Evolutionary conservation across 179 eudicot species (phyloP).

Genomic region (Silene noctiflora): DNA sequence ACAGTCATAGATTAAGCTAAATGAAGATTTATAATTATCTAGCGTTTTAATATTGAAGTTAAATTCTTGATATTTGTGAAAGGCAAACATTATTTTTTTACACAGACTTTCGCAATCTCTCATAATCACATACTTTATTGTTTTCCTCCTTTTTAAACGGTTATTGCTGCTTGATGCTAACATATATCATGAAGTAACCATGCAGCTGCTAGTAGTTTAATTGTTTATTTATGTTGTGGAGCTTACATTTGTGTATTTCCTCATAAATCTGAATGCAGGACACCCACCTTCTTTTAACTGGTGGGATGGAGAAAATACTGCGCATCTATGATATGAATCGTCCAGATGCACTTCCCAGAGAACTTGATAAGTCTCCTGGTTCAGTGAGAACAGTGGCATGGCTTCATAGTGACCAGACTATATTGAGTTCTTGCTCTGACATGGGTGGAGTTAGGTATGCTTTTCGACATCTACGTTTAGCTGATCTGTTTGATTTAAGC

Average conservation of each 20-base stretch:
- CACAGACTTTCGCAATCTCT: too few relatives aligned
- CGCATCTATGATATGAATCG: conserved; percentile 84
- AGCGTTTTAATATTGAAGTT: too few relatives aligned
- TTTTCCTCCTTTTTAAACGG: background rate
- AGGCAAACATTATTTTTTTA: too few relatives aligned
- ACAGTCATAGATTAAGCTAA: too few relatives aligned
- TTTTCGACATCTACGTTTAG: background rate
- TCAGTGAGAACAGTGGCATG: conserved; percentile 83
- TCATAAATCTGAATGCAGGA: conserved; percentile 43
- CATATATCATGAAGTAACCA: background rate
- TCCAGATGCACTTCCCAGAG: conserved; percentile 90
- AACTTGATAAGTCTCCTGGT: conserved; percentile 82
- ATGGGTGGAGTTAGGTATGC: conserved; percentile 85
- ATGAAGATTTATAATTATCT: too few relatives aligned
- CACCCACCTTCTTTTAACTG: conserved; percentile 64
- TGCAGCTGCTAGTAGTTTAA: background rate
- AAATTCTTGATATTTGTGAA: too few relatives aligned
- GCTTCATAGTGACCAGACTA: conserved; percentile 95
- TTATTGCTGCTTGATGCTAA: background rate
- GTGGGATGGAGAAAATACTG: conserved; percentile 84
- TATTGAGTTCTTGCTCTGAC: conserved; percentile 79
- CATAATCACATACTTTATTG: too few relatives aligned
- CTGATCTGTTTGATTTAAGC: conserved; percentile 1
- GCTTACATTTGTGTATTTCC: background rate
- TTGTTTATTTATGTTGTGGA: background rate